phyloP scores from a whole-genome alignment of 495 filamentous ascomycete species.

The Hyphodiscus hymeniophilus region DNA sequence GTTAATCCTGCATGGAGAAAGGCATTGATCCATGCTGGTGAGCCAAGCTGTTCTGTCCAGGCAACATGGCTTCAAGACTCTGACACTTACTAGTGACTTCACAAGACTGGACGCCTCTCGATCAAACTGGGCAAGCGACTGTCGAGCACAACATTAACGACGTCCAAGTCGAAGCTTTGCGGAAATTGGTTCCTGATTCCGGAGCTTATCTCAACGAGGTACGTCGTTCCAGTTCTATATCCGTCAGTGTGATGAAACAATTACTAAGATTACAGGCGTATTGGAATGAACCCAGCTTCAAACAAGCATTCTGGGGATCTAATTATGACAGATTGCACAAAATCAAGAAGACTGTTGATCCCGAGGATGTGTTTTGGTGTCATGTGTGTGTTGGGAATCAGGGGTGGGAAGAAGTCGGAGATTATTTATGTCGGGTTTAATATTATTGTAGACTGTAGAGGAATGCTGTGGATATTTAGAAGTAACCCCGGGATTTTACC shows the following conservation, averaged over 20 bases:
- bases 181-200: conserved; percentile 14
- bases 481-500: too few species aligned
- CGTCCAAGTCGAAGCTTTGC: conserved; percentile 3
- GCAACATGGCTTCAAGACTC: too few species aligned
- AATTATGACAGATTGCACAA: conserved; percentile 37
- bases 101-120: conserved; percentile 9
- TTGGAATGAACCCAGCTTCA: conserved; percentile 37
- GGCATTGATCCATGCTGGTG: conserved; percentile 28
- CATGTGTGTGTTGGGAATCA: conserved; percentile 53
- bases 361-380: conserved; percentile 50
- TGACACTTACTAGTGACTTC: background rate
- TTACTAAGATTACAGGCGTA: conserved; percentile 40
- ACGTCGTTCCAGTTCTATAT: background rate
- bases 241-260: conserved; percentile 6
- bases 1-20: conserved; percentile 38
- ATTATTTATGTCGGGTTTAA: conserved; percentile 23
- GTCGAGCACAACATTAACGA: background rate
- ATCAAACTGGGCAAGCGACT: background rate
- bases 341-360: conserved; percentile 50
- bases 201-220: conserved; percentile 29
- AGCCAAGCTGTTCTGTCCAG: conserved; percentile 1
- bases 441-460: too few species aligned
- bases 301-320: conserved; percentile 41
- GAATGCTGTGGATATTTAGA: too few species aligned
- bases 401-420: conserved; percentile 37